Evolutionary conservation across 1,139 yeast species (phyloP).

Genomic region (Blastobotrys capitulatus): DNA sequence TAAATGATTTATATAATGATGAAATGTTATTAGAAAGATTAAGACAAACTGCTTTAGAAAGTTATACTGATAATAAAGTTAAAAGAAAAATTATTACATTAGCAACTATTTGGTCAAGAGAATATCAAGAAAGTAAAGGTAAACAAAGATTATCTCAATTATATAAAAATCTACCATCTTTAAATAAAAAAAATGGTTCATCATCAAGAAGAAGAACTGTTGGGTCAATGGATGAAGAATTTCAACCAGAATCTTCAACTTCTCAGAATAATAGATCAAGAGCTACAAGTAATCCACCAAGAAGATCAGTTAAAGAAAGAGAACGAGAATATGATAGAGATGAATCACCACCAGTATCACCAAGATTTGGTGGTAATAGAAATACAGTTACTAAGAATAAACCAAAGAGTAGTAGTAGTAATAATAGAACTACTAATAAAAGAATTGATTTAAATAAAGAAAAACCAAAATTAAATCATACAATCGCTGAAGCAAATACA

Average conservation of each 20-base stretch:
- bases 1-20: conserved; percentile 56
- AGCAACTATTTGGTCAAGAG: conserved; percentile 61
- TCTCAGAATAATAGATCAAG: background rate
- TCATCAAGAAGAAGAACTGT: conserved; percentile 1
- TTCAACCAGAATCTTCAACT: background rate
- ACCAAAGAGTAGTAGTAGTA: background rate
- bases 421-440: conserved; percentile 5
- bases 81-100: conserved; percentile 42
- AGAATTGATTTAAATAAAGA: conserved; percentile 58
- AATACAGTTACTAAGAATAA: background rate
- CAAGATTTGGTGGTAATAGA: background rate
- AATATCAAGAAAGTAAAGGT: conserved; percentile 47
- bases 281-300: conserved; percentile 6
- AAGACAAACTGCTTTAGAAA: conserved; percentile 45
- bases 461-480: conserved; percentile 61
- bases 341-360: background rate
- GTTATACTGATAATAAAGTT: conserved; percentile 42
- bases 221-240: background rate
- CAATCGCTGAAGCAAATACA: conserved; percentile 73
- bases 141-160: conserved; percentile 48
- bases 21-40: conserved; percentile 64
- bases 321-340: background rate
- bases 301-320: conserved; percentile 15
- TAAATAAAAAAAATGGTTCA: background rate
- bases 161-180: conserved; percentile 37